Evolutionary conservation across 2,329 filamentous ascomycete genomes (phyloP).

Genomic region (Colletotrichum karsti): DNA sequence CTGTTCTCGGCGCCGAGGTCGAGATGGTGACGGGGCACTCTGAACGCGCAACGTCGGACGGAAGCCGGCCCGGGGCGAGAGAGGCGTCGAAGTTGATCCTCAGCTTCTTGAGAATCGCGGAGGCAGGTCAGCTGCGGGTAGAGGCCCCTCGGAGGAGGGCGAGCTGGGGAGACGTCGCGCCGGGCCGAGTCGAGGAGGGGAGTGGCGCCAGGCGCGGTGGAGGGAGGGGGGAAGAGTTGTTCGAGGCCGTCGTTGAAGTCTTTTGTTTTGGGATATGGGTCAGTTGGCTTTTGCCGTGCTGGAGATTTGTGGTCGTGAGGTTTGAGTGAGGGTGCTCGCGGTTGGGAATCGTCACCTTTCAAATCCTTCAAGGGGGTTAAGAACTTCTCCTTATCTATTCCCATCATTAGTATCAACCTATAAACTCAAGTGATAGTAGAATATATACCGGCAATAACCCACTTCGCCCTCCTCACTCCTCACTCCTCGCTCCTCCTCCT

Average conservation of each 20-base stretch:
- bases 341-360: too few species aligned
- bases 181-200: conserved; percentile 54
- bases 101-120: conserved; percentile 53
- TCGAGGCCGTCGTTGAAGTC: conserved; percentile 59
- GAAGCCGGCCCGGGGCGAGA: conserved; percentile 37
- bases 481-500: conserved; percentile 29
- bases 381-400: conserved; percentile 54
- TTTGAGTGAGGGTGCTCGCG: too few species aligned
- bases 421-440: not conserved
- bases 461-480: conserved; percentile 47
- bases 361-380: conserved; percentile 47
- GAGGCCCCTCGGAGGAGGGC: conserved; percentile 51
- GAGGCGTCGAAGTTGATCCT: conserved; percentile 55
- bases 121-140: conserved; percentile 51
- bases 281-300: not conserved
- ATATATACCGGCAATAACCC: conserved; percentile 51
- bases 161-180: conserved; percentile 49
- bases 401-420: not conserved
- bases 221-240: conserved; percentile 53
- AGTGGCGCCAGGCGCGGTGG: conserved; percentile 55
- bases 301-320: too few species aligned
- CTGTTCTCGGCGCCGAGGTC: conserved; percentile 25
- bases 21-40: conserved; percentile 44
- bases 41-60: conserved; percentile 27
- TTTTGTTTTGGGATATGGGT: conserved; percentile 19